A percentile compares a stretch with the other conserved stretches of the same genome.
phyloP scores from a whole-genome alignment of 306 rosid genomes.

The Myrica gale region DNA sequence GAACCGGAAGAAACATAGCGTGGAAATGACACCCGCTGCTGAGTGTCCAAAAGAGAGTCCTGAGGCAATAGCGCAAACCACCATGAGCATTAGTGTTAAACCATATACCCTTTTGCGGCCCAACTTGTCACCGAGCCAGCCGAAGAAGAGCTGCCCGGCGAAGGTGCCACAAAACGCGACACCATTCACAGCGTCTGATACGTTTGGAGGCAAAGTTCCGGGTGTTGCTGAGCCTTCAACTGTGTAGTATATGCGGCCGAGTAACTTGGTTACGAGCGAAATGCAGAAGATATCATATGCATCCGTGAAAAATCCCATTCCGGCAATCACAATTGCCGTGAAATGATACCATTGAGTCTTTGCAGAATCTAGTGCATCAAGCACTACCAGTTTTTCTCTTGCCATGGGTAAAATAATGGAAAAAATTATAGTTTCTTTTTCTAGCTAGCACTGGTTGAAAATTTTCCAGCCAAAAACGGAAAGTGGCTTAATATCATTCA shows the following conservation, averaged over 20 bases:
- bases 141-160: constrained; percentile 85
- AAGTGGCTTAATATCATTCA: neutral
- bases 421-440: neutral
- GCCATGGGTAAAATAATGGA: constrained; percentile 39
- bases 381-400: constrained; percentile 53
- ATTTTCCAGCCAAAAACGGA: constrained; percentile 24
- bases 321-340: constrained; percentile 89
- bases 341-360: constrained; percentile 88
- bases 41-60: constrained; percentile 62
- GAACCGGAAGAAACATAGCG: constrained; percentile 84
- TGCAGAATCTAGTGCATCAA: constrained; percentile 73
- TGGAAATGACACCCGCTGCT: constrained; percentile 46
- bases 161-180: constrained; percentile 79
- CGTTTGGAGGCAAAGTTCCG: constrained; percentile 65
- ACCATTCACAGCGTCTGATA: constrained; percentile 69
- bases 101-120: constrained; percentile 85
- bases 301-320: constrained; percentile 95
- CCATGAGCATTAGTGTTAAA: constrained; percentile 70
- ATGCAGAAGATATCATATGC: constrained; percentile 90
- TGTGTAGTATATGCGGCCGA: constrained; percentile 66
- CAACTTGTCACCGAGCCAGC: constrained; percentile 90
- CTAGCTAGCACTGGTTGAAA: neutral
- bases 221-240: constrained; percentile 30
- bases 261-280: constrained; percentile 70
- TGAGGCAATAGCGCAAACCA: constrained; percentile 59